Percentiles rank a stretch among this genome's conserved stretches.
These are phyloP conservation scores for Alternaria metachromatica DNA, from an alignment of 2,329 filamentous ascomycete species.

Conservation along the genomic window DNA sequence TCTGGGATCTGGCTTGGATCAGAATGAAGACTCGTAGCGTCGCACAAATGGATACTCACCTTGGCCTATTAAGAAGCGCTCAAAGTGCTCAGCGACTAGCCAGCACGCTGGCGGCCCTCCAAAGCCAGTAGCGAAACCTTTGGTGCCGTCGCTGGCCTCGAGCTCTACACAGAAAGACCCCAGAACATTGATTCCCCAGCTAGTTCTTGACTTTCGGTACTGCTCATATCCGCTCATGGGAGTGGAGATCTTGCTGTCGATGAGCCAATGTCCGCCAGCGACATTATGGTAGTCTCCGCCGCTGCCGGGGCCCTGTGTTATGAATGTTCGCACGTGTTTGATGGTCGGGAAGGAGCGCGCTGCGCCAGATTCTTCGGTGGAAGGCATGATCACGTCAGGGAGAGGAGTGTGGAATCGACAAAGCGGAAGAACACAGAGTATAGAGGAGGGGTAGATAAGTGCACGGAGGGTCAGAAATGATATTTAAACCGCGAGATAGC, in stretches of 20 bases:
- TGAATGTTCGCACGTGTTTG: slow-evolving; percentile 75
- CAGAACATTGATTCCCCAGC: slow-evolving; percentile 94
- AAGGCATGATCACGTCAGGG: slow-evolving; percentile 33
- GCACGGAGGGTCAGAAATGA: slow-evolving; percentile 17
- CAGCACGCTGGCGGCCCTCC: slow-evolving; percentile 93
- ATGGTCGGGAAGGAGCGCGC: slow-evolving; percentile 73
- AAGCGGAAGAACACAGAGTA: slow-evolving; percentile 5
- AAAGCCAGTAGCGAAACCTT: slow-evolving; percentile 92
- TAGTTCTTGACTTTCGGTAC: slow-evolving; percentile 85
- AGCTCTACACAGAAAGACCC: slow-evolving; percentile 92
- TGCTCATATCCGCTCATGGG: slow-evolving; percentile 90
- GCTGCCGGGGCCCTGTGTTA: slow-evolving; percentile 69
- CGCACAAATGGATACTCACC: slow-evolving; percentile 48
- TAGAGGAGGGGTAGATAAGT: slow-evolving; percentile 26
- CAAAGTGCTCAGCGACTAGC: slow-evolving; percentile 92
- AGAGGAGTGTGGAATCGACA: slow-evolving; percentile 4
- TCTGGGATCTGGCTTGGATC: slow-evolving; percentile 69
- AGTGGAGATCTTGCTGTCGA: slow-evolving; percentile 90
- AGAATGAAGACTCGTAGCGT: neutral
- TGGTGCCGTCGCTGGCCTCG: slow-evolving; percentile 87
- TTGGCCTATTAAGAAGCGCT: slow-evolving; percentile 86
- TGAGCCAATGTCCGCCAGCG: slow-evolving; percentile 74
- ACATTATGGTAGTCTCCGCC: slow-evolving; percentile 86
- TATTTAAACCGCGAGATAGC: slow-evolving; percentile 27
- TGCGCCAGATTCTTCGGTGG: slow-evolving; percentile 27